Evolutionary conservation across 139 green algal species (phyloP), one percentile per base, ranked within the genome.

Genomic region (Asterochloris sp.): DNA sequence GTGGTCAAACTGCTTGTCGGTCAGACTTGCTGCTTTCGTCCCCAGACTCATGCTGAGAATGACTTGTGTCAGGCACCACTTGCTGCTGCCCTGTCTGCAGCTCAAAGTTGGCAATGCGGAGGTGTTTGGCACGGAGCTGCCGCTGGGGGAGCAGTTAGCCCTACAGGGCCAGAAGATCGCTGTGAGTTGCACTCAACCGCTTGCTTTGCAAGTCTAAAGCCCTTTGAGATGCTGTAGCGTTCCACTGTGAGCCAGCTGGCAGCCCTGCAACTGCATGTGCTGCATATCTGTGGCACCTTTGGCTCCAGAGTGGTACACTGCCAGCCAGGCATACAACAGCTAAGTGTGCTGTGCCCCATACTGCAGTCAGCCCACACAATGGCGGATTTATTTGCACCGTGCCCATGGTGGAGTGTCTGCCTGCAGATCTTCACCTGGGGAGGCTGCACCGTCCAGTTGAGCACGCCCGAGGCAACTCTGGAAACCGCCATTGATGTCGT

Each of bases 91-190:
- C 28, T 10, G 28, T 11, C 27, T 85, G 76, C 87, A 97, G 93
- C 83, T 97, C 12, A 71, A 86, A 26, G 77, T 88, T 9, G 94
- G 94, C 14, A 78, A 83, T 2, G 94, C 94, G 0, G 94, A 98
- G 86, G 83, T 98, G 0, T 98, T 98, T 89, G 95, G 95, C 26
- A 89, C 92, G 13, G 91, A 96, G 79, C 82, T 98, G 54, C 74
- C 89, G 0, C 78, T 91, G 8, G 92, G 92, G 8, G 76, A 93
- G 67, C 71, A 67, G 12, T 69, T 95, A 10, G 69, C 63, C 8
- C 73, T 98, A 14, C 82, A 54, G 0, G 93, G 93, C 0, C 88
- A 95, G 60, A 97, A 97, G 78, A 75, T 97, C 17, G 94, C 95
- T 63, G 91, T 95, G 78, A 85, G 88, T 73, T 24, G 73, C 60